Evolutionary conservation across 2,329 filamentous ascomycete species (phyloP).

Genomic region (Drechslerella stenobrocha): DNA sequence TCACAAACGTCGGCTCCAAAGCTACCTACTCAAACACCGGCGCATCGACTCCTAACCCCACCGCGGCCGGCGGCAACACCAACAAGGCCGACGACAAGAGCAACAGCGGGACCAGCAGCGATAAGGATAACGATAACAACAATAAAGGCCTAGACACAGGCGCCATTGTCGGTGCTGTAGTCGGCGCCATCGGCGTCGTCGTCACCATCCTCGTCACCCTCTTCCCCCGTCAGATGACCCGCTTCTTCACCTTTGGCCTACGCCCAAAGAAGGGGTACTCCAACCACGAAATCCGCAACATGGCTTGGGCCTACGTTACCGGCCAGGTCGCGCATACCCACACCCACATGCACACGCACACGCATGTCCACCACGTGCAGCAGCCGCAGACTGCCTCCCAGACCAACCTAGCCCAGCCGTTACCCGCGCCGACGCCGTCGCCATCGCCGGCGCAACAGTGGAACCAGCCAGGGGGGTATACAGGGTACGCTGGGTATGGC

Average conservation of each 20-base stretch:
- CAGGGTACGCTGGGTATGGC: slow-evolving; percentile 17
- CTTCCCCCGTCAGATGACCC: slow-evolving; percentile 39
- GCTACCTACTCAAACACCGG: slow-evolving; percentile 9
- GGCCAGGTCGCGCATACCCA: slow-evolving; percentile 5
- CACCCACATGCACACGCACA: slow-evolving; percentile 2
- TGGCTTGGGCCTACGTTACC: slow-evolving; percentile 19
- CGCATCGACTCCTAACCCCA: too few species aligned
- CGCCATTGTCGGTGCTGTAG: slow-evolving; percentile 27
- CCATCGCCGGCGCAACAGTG: slow-evolving; percentile 11
- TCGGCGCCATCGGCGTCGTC: slow-evolving; percentile 30
- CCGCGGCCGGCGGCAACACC: too few species aligned
- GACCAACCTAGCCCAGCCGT: background rate
- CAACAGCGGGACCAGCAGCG: background rate
- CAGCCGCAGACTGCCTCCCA: background rate
- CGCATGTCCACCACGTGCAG: background rate
- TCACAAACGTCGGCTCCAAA: slow-evolving; percentile 6
- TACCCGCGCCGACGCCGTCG: slow-evolving; percentile 1
- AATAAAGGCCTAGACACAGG: slow-evolving; percentile 19
- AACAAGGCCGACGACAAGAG: background rate
- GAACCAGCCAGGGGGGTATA: slow-evolving; percentile 8
- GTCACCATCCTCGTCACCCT: slow-evolving; percentile 27
- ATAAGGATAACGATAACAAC: slow-evolving; percentile 1
- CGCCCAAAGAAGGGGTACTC: slow-evolving; percentile 38
- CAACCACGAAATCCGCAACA: slow-evolving; percentile 32
- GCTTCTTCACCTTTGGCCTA: slow-evolving; percentile 33